Evolutionary conservation across 2,329 filamentous ascomycete genomes (phyloP), one percentile per base, ranked within the genome.

Genomic region (Penicillium sp.): DNA sequence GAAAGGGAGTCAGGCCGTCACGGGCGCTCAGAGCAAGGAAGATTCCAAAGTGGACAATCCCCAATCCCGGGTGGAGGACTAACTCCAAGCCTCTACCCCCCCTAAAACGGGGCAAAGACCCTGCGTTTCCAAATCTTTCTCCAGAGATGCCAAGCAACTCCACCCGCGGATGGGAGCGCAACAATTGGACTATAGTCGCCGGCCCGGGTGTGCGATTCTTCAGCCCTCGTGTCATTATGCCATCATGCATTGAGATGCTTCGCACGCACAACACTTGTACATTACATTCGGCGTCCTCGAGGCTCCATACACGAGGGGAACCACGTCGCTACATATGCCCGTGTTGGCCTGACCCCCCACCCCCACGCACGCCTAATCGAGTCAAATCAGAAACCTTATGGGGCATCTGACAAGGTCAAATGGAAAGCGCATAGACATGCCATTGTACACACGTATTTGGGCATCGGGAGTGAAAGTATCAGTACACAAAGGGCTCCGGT

Each of bases 251-350:
- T 29, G 19, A 41, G 19, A 41, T 22, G 7, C 19, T 41, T 41
- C 39, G 22, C 19, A 41, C 19, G 35, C n/a, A 39, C 35, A 39
- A 19, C 35, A 10, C 16, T 19, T 19, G 2, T 39, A 10, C 19
- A 21, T 21, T 41, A 21, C 35, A 8, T 13, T 13, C 21, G 13
- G n/a, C 19, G n/a, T 10, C 26, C 49, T 52, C 26, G 49, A 44
- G 41, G 41, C 27, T 14, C n/a, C 37, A n/a, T 41, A 22, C 39
- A 22, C 39, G 39, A 41, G 39, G 39, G 39, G 39, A 22, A 41
- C 44, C 43, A 47, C 44, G 21, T 61, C 56, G 59, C 59, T 59
- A 61, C 53, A 57, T 56, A 61, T 51, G 46, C 37, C 53, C 51
- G 31, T 43, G 53, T 57, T 31, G 43, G 39, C 39, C 41, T 41